Conservation (phyloP, 345 rosid species). For the Arabidopsis thaliana region DNA sequence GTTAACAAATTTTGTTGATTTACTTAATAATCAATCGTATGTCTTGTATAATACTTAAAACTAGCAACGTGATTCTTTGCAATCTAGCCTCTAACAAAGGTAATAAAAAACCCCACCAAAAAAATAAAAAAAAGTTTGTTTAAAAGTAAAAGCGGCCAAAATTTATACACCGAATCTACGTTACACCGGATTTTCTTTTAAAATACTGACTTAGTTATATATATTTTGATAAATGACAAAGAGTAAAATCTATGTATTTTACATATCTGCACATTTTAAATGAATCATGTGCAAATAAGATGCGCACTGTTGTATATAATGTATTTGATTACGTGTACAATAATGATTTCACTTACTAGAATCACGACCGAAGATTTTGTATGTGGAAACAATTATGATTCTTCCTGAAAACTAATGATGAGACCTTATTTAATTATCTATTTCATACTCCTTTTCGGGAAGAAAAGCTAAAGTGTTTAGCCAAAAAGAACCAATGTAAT, state of each 20-base stretch:
- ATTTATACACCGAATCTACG: not conserved
- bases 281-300: slow-evolving; percentile 48
- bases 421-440: slow-evolving; percentile 15
- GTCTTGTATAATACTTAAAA: not conserved
- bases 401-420: slow-evolving; percentile 43
- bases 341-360: slow-evolving; percentile 38
- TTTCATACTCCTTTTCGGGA: slow-evolving; percentile 22
- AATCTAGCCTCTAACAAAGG: not conserved
- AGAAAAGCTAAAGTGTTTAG: slow-evolving; percentile 30
- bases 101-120: too few relatives aligned
- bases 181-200: not conserved
- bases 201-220: not conserved
- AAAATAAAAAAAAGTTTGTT: too few relatives aligned
- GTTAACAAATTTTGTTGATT: too few relatives aligned
- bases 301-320: slow-evolving; percentile 52
- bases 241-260: not conserved
- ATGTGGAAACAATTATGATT: slow-evolving; percentile 70
- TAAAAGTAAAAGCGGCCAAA: not conserved
- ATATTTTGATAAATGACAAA: too few relatives aligned
- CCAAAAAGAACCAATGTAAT: slow-evolving; percentile 24
- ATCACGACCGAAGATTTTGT: slow-evolving; percentile 40
- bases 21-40: too few relatives aligned
- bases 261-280: slow-evolving; percentile 37
- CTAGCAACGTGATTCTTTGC: not conserved
- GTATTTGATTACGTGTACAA: slow-evolving; percentile 44